Evolutionary conservation across 495 filamentous ascomycete species (phyloP), one percentile per base, ranked within the genome.

Genomic region (Aspergillus sclerotiicarbonarius): DNA sequence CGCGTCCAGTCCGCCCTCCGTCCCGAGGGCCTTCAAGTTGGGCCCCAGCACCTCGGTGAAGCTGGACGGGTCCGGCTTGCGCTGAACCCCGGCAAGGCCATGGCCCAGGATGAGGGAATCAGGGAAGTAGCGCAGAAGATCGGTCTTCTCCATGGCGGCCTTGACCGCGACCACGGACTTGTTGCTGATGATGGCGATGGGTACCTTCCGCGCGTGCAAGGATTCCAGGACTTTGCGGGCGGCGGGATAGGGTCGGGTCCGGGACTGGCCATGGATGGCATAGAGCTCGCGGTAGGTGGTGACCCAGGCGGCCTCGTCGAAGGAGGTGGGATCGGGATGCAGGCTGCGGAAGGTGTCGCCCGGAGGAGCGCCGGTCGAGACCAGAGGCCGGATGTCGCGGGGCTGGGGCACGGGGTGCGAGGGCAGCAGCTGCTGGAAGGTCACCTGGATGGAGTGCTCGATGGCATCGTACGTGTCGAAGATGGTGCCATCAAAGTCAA

Each of bases 401-500:
- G 9, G 15, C 46, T 44, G 33, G 1, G 60, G 57, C 33, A 58
- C 59, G 7, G 30, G 31, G n/a, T 68, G 61, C n/a, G 43, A 37
- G 9, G 67, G 61, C 7, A 64, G 60, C 33, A 70, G 61, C 35
- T 58, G 43, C 0, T 64, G 52, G 59, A 68, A 70, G 44, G 67
- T 68, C 16, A 53, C 32, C 32, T 56, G 54, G 43, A 68, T 62
- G 4, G 57, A 60, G 30, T 57, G 37, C 8, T 59, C 44, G 33
- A 68, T 65, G 2, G 65, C 61, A 12, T 59, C 59, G 50, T 64
- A 56, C 10, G 67, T 66, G 53, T 70, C 65, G 49, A 66, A 67
- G 52, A 70, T 61, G 1, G 67, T 68, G 51, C 67, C 67, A 50
- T 70, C 65, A 47, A 70, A 70, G 53, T 68, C 67, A 39, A 70